These are phyloP conservation scores for Juglanconis sp. DNA, from an alignment of 2,329 filamentous ascomycete species.

Conservation along the genomic window DNA sequence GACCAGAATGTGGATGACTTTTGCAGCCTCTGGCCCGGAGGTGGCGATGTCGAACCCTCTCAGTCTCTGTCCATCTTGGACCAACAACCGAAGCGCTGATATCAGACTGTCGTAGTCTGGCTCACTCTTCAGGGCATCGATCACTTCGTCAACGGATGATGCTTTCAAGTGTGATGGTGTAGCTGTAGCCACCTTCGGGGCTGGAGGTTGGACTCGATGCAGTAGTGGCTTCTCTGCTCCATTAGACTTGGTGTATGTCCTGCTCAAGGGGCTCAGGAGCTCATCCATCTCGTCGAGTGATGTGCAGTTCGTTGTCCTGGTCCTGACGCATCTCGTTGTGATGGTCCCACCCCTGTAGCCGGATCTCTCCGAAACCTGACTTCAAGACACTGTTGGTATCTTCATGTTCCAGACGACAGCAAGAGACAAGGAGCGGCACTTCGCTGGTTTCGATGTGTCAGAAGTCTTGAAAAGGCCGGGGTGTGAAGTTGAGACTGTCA, in stretches of 20 bases:
- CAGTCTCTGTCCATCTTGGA: conserved; percentile 25
- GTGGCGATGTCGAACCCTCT: conserved; percentile 53
- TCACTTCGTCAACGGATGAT: conserved; percentile 45
- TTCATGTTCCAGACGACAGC: not conserved
- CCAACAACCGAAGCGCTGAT: conserved; percentile 51
- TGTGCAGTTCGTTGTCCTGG: not conserved
- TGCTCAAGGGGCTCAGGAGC: conserved; percentile 53
- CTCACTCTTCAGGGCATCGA: conserved; percentile 59
- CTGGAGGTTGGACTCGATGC: conserved; percentile 30
- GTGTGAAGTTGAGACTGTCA: no score
- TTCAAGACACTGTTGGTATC: not conserved
- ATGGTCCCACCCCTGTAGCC: not conserved
- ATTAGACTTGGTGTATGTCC: conserved; percentile 43
- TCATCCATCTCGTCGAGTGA: conserved; percentile 48
- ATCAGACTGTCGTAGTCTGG: conserved; percentile 58
- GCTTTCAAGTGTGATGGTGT: not conserved
- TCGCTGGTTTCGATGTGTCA: no score
- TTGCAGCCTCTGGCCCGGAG: conserved; percentile 66
- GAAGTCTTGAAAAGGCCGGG: no score
- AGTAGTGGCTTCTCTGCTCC: conserved; percentile 35
- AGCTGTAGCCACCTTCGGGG: conserved; percentile 2
- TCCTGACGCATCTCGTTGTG: not conserved
- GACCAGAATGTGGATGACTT: conserved; percentile 73
- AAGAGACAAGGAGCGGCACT: no score
- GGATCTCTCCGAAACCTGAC: no score